Evolutionary conservation across 2,329 filamentous ascomycete genomes (phyloP), one percentile per base, ranked within the genome.

Genomic region (Ophiobolus disseminans): DNA sequence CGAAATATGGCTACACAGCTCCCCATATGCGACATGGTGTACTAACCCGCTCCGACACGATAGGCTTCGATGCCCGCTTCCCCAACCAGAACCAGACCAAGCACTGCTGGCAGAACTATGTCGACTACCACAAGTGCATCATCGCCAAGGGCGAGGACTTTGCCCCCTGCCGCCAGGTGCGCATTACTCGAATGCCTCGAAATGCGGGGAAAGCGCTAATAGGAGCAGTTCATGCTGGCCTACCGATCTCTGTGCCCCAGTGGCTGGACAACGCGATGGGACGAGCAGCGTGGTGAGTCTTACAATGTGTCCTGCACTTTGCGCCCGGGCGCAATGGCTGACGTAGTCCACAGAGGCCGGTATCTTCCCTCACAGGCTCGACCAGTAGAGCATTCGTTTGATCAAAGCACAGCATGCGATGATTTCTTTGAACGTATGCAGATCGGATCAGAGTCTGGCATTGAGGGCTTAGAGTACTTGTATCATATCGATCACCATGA

Each of bases 81-180:
- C 94, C 94, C 74, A 96, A 99, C 84, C 82, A 86, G 83, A 99
- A 99, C 83, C 90, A 94, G 78, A 87, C 92, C 80, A 97, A 97
- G 89, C 92, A 99, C 86, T 99, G 94, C 90, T 99, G 94, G 94
- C 95, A 99, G 79, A 99, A 99, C 86, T 99, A 99, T 81, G 94
- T 99, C 82, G 94, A 99, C 80, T 97, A 99, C 85, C 90, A 99
- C 87, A 99, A 99, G 86, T 99, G 94, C 84, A 91, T 97, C 79
- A 82, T 88, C 75, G 93, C 92, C 80, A 97, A 97, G 86, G 93
- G 93, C 79, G 93, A 97, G 83, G 92, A 97, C 75, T 97, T 97
- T 78, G 88, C 90, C 69, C 93, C 93, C 62, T 97, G 93, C 89
- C 88, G 87, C 73, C 92, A 97, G 88, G 92, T 96, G 87, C 62